These are phyloP conservation scores for Umbilicus rupestris DNA, from an alignment of 164 flowering plant species.

Conservation along the genomic window DNA sequence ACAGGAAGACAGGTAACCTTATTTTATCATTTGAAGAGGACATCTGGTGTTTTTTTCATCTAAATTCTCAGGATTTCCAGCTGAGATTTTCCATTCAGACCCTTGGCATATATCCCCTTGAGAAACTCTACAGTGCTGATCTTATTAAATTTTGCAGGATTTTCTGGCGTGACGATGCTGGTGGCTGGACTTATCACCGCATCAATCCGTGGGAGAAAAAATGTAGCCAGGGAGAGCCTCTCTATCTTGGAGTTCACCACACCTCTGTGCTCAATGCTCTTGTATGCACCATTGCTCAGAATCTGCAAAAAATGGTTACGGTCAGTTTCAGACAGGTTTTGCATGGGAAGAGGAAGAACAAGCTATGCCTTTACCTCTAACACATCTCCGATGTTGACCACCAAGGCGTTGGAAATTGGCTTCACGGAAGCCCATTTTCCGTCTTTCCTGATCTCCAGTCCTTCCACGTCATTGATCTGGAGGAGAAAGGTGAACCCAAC, in stretches of 20 bases:
- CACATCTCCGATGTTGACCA: conserved; percentile 35
- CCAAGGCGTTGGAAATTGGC: conserved; percentile 28
- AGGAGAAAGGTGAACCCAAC: conserved; percentile 27
- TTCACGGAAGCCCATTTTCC: conserved; percentile 28
- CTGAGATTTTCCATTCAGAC: conserved; percentile 20
- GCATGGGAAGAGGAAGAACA: too few species aligned
- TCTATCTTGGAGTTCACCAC: conserved; percentile 19
- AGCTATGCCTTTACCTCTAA: conserved; percentile 38
- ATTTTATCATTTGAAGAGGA: too few species aligned
- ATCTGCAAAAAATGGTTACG: conserved; percentile 15
- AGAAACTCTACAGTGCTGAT: conserved; percentile 13
- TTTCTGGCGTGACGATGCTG: conserved; percentile 16
- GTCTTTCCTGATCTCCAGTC: conserved; percentile 30
- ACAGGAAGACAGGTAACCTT: too few species aligned
- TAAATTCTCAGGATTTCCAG: conserved; percentile 11
- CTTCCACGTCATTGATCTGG: conserved; percentile 27
- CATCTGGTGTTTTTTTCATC: background rate
- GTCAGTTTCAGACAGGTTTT: background rate
- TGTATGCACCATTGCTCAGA: conserved; percentile 21
- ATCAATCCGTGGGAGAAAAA: conserved; percentile 13
- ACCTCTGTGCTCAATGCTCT: conserved; percentile 28
- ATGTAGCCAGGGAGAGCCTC: conserved; percentile 27
- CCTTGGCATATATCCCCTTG: conserved; percentile 12
- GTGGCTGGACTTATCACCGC: conserved; percentile 20
- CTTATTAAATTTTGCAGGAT: conserved; percentile 20